These are phyloP conservation scores for Talaromyces marneffei DNA, from an alignment of 2,329 filamentous ascomycete species.

Conservation along the genomic window DNA sequence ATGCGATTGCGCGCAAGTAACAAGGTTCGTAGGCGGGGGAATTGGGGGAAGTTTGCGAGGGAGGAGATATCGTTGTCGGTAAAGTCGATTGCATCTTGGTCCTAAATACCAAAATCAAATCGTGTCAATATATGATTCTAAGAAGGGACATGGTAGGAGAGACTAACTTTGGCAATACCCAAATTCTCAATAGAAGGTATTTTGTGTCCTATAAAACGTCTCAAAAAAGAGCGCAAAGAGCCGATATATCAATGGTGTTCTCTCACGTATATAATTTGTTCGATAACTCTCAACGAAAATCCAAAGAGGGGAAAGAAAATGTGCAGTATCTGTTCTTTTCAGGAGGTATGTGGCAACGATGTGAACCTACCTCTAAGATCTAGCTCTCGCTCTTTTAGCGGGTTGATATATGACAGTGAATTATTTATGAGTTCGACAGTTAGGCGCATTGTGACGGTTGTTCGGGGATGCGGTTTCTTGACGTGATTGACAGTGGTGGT, in stretches of 20 bases:
- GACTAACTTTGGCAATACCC: slow-evolving; percentile 80
- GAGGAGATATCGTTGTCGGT: slow-evolving; percentile 95
- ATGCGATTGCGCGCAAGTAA: slow-evolving; percentile 88
- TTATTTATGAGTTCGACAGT: slow-evolving; percentile 89
- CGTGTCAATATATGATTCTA: not conserved
- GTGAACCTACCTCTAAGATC: slow-evolving; percentile 90
- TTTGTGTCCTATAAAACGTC: slow-evolving; percentile 74
- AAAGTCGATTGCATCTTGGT: slow-evolving; percentile 94
- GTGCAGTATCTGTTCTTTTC: slow-evolving; percentile 98
- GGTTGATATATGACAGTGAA: slow-evolving; percentile 97
- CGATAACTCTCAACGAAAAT: not conserved
- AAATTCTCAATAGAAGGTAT: slow-evolving; percentile 97
- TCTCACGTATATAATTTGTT: slow-evolving; percentile 30
- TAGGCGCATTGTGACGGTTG: slow-evolving; percentile 66
- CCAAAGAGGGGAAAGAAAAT: slow-evolving; percentile 34
- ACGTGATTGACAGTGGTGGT: not conserved
- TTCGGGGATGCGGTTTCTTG: not conserved
- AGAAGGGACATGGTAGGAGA: not conserved
- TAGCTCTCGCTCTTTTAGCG: slow-evolving; percentile 96
- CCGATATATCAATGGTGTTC: slow-evolving; percentile 79
- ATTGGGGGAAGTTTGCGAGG: slow-evolving; percentile 87
- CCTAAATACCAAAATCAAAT: slow-evolving; percentile 46
- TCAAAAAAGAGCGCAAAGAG: slow-evolving; percentile 40
- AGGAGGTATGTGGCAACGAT: slow-evolving; percentile 45
- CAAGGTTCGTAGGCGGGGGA: slow-evolving; percentile 78